Conservation (phyloP, 1,139 yeast species). For the Geotrichum carabidarum region DNA sequence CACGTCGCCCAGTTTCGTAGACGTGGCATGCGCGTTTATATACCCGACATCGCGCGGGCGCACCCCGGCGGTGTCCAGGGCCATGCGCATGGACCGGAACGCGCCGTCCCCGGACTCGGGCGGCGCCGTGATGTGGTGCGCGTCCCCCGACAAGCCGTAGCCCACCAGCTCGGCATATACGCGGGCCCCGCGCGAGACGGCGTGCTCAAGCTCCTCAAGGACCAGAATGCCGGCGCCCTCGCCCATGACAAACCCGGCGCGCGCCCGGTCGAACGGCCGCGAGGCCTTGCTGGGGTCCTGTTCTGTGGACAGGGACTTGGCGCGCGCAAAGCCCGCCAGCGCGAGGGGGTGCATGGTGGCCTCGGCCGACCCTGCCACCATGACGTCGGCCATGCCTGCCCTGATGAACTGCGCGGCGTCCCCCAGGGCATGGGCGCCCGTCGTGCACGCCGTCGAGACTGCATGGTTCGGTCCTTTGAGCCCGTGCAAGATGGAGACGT, state of each 20-base stretch:
- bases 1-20: constrained; percentile 81
- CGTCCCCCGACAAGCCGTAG: constrained; percentile 89
- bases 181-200: constrained; percentile 51
- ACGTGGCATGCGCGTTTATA: constrained; percentile 95
- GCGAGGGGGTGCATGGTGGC: constrained; percentile 83
- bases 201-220: constrained; percentile 74
- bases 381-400: constrained; percentile 75
- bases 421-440: constrained; percentile 91
- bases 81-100: constrained; percentile 70
- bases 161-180: constrained; percentile 82
- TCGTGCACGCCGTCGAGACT: constrained; percentile 93
- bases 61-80: constrained; percentile 50
- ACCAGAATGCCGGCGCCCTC: constrained; percentile 88
- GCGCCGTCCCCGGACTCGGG: constrained; percentile 82
- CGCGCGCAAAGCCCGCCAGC: constrained; percentile 86
- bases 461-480: constrained; percentile 83
- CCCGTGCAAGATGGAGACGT: constrained; percentile 71
- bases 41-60: constrained; percentile 54
- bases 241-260: constrained; percentile 87
- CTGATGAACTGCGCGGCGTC: constrained; percentile 81
- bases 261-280: constrained; percentile 74
- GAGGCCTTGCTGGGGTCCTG: constrained; percentile 64
- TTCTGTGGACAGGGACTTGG: constrained; percentile 71
- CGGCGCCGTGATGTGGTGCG: constrained; percentile 91
- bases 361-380: constrained; percentile 93